Evolutionary conservation across 176 grass and related monocot genomes (phyloP), one percentile per base, ranked within the genome.

Genomic region (Neostapfia colusana): DNA sequence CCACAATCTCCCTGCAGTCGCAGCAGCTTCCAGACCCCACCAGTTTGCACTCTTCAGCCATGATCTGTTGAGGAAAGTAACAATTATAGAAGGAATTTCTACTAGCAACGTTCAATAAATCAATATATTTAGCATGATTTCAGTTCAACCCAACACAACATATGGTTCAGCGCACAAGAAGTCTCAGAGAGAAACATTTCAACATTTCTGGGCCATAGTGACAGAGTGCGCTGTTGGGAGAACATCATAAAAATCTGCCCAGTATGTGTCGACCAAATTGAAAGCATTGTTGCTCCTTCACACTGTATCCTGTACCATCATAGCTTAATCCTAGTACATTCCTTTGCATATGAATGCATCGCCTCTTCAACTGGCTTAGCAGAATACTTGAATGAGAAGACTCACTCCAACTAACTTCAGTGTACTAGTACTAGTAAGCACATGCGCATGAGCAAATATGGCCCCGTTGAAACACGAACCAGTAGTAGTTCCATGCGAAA

Each of bases 1-100:
- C 82, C 36, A 97, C 78, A 12, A 97, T 70, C 74, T 89, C 84
- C 72, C 85, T 85, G 88, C 91, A 97, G 65, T 88, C 91, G 41
- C 91, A 93, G 81, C 88, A 89, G 79, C 82, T 77, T 82, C 58
- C 79, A 13, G 73, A 57, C 36, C 74, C 65, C 70, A 73, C 76
- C 78, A 69, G 48, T 83, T 72, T 72, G 72, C 82, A 67, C 10
- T 88, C 84, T 67, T 79, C 88, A 80, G 66, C 50, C 51, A 83
- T 75, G 35, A 15, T 62, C 77, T 86, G 79, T 20, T 40, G 10
- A 28, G 42, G 12, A 43, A 66, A 67, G 20, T 62, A 76, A 69
- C 49, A 51, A 18, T 78, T 78, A 71, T 16, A 31, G 11, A 6
- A 57, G 10, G 6, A 67, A 4, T 25, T 67, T 41, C 12, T 18